Evolutionary conservation across 2,329 filamentous ascomycete genomes (phyloP).

Genomic region (Aspergillus nomiae): DNA sequence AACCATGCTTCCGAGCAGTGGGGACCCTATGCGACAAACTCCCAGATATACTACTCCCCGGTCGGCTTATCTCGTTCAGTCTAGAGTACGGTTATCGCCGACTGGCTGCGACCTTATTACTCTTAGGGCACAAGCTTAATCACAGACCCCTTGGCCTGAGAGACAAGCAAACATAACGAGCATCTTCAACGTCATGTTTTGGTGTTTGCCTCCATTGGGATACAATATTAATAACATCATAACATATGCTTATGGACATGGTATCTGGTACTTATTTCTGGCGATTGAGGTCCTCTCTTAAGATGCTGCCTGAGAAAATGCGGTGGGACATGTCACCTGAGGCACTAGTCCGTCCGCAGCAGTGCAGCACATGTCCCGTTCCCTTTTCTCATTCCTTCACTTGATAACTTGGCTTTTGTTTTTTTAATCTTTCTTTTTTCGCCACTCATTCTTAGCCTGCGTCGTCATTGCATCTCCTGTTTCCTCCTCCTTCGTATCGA

Average conservation of each 20-base stretch:
- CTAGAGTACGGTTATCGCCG: not conserved
- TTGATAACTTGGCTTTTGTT: not conserved
- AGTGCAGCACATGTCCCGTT: conserved; percentile 1
- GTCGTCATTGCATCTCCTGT: not conserved
- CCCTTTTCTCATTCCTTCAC: not conserved
- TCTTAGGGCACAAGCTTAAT: not conserved
- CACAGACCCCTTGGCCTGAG: not conserved
- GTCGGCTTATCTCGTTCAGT: not conserved
- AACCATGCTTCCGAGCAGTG: not conserved
- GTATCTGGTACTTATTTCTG: not conserved
- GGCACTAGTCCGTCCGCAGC: conserved; percentile 4
- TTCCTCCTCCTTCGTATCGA: not conserved
- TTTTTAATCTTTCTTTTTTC: not conserved
- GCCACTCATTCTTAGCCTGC: not conserved
- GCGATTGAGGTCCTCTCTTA: not conserved
- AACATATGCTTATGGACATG: not conserved
- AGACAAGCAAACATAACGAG: not conserved
- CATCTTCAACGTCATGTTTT: not conserved
- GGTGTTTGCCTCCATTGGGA: not conserved
- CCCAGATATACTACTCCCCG: not conserved
- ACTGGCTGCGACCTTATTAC: not conserved
- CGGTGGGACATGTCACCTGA: conserved; percentile 1
- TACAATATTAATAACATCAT: not conserved
- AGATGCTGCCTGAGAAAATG: not conserved
- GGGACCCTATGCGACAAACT: conserved; percentile 2